Base-by-base conservation (phyloP, 352 stramenopile species). In the Phytopythium litorale region DNA sequence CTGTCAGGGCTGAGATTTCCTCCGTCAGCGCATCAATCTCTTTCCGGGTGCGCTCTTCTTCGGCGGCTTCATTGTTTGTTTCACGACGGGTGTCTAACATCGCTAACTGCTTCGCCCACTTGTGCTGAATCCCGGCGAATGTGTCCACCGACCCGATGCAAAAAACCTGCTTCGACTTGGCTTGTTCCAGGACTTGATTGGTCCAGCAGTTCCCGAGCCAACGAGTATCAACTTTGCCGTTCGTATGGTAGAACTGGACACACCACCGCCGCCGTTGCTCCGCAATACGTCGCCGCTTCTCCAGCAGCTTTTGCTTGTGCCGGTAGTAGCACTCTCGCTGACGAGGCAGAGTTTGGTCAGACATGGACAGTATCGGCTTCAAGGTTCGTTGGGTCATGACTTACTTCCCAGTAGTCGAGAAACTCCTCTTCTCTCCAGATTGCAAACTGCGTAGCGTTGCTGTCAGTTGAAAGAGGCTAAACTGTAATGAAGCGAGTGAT, bases 391-490 rank as follows among this genome's bases (percentile, higher is more conserved):
- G 9, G 12, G 35, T 15, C 35, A 9, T 37, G 25, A 51, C 62
- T 28, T 63, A 94, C 84, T 79, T 89, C 75, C 82, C 84, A 94
- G 45, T 85, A 91, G 53, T 90, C 79, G 18, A 91, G 42, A 60
- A 85, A 94, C 42, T 92, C 82, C 71, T 94, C 85, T n/a, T 87
- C 75, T 32, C 79, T 74, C 73, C 79, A 90, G 18, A 77, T 81
- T 64, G 84, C 73, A 66, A 91, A 80, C 85, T 94, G 63, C 21
- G 51, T 1, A 37, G 32, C 11, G n/a, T 18, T 25, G 15, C 18
- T 16, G 40, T 43, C 25, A 38, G 35, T 23, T 7, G 28, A 37
- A 13, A 37, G 28, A 16, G 28, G 16, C 12, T 16, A 54, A 32
- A 12, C 18, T 23, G 21, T 35, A 15, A 33, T 12, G 55, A 30